Percentiles rank a stretch among this genome's conserved stretches.
These are phyloP conservation scores for Candida buenavistaensis DNA, from an alignment of 1,139 yeast species.

Conservation along the genomic window DNA sequence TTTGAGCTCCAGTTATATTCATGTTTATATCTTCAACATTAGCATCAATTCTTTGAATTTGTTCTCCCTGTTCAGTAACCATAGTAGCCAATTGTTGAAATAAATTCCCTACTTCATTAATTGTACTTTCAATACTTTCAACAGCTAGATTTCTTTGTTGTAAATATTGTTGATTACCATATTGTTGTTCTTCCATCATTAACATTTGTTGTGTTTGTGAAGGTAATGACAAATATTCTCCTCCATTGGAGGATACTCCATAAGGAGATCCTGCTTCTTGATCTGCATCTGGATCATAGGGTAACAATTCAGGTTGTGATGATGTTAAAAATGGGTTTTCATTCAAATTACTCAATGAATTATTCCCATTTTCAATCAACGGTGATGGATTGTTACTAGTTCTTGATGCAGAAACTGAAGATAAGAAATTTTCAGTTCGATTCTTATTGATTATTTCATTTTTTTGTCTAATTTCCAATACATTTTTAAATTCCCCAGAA, in stretches of 20 bases:
- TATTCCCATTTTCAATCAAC: conserved; percentile 11
- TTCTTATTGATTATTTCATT: conserved; percentile 79
- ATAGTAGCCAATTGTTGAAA: conserved; percentile 94
- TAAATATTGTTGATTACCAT: conserved; percentile 63
- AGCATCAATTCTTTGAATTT: conserved; percentile 90
- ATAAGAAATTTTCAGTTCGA: conserved; percentile 81
- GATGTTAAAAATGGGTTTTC: conserved; percentile 45
- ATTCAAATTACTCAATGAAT: conserved; percentile 20
- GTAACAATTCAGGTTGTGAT: conserved; percentile 10
- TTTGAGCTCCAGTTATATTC: conserved; percentile 90
- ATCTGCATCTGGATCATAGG: conserved; percentile 21
- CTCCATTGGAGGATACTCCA: conserved; percentile 21
- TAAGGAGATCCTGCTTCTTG: conserved; percentile 33
- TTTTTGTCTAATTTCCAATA: conserved; percentile 81
- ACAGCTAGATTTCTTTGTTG: conserved; percentile 89
- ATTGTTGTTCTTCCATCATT: conserved; percentile 73
- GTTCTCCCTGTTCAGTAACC: conserved; percentile 98
- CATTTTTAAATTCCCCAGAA: conserved; percentile 87
- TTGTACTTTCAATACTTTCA: conserved; percentile 92
- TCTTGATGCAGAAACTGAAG: conserved; percentile 42
- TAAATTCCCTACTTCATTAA: conserved; percentile 92
- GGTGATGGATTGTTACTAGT: conserved; percentile 28
- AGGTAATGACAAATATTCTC: conserved; percentile 59
- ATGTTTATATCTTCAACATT: conserved; percentile 91
- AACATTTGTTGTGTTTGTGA: conserved; percentile 80